These are phyloP conservation scores for Colletotrichum camelliae DNA, from an alignment of 2,329 filamentous ascomycete genomes.

Conservation along the genomic window DNA sequence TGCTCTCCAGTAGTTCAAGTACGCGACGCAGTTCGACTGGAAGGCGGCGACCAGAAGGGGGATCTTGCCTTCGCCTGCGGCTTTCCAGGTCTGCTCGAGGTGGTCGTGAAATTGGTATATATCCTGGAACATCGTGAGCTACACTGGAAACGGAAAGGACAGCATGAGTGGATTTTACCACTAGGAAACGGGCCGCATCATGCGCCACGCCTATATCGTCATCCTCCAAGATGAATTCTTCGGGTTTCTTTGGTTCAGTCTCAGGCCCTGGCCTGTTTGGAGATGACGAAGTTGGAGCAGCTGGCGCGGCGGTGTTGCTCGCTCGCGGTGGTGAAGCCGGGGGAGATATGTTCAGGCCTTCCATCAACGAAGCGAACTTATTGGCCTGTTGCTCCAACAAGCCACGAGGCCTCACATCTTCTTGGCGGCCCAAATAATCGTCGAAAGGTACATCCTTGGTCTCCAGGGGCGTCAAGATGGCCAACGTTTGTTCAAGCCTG, in stretches of 20 bases:
- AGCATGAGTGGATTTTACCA: fast-evolving
- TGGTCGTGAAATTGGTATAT: fast-evolving
- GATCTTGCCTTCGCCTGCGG: not conserved
- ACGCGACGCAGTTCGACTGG: not conserved
- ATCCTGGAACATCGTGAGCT: fast-evolving
- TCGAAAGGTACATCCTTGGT: fast-evolving
- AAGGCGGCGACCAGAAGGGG: not conserved
- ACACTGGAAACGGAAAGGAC: fast-evolving
- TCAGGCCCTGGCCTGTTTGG: not conserved
- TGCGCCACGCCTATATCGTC: not conserved
- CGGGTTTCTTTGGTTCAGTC: not conserved
- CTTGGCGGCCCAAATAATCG: not conserved
- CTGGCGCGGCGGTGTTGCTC: not conserved
- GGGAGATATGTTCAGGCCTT: not conserved
- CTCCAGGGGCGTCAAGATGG: not conserved
- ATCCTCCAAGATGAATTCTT: not conserved
- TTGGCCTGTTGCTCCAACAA: not conserved
- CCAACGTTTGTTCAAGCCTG: not conserved
- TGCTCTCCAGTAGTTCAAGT: fast-evolving
- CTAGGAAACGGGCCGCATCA: not conserved
- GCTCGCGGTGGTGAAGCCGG: not conserved
- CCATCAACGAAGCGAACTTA: not conserved
- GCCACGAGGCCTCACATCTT: fast-evolving
- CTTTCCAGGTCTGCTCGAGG: not conserved
- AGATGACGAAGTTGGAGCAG: not conserved